These are phyloP conservation scores for Aegilops sharonensis DNA, from an alignment of 176 grass and related monocot species.

Conservation along the genomic window DNA sequence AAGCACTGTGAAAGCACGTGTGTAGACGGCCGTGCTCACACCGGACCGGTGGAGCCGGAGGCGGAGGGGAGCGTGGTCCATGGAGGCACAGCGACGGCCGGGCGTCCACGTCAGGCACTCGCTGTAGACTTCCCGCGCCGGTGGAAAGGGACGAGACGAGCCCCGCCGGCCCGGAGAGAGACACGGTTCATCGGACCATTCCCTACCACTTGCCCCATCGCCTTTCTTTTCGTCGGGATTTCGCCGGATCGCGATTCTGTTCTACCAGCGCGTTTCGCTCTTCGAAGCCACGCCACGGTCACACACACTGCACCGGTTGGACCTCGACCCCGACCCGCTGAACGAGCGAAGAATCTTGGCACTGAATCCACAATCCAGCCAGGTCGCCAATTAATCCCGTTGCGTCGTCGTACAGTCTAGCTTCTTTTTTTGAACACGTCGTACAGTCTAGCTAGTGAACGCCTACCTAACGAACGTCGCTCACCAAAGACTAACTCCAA, in stretches of 20 bases:
- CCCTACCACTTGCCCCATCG: conserved; percentile 4
- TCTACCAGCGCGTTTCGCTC: background rate
- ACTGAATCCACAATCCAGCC: background rate
- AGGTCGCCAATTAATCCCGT: background rate
- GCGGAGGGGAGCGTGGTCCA: conserved; percentile 12
- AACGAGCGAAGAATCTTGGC: background rate
- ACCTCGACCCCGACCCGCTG: background rate
- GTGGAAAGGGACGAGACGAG: conserved; percentile 7
- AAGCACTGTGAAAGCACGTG: conserved; percentile 2
- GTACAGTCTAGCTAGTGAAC: background rate
- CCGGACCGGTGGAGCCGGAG: background rate
- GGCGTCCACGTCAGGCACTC: background rate
- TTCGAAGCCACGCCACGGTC: background rate
- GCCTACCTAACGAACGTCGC: background rate
- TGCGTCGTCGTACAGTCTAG: background rate
- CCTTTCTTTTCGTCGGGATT: conserved; percentile 22
- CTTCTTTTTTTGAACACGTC: background rate
- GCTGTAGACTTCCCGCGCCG: conserved; percentile 16
- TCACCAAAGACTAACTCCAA: background rate
- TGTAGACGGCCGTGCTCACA: background rate
- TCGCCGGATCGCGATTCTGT: background rate
- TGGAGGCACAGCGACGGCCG: conserved; percentile 12
- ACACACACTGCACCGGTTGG: background rate
- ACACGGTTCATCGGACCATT: background rate
- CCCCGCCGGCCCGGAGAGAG: background rate